Evolutionary conservation across 1,284 basidiomycete species (phyloP).

Genomic region (Paramarasmius palmivorus): DNA sequence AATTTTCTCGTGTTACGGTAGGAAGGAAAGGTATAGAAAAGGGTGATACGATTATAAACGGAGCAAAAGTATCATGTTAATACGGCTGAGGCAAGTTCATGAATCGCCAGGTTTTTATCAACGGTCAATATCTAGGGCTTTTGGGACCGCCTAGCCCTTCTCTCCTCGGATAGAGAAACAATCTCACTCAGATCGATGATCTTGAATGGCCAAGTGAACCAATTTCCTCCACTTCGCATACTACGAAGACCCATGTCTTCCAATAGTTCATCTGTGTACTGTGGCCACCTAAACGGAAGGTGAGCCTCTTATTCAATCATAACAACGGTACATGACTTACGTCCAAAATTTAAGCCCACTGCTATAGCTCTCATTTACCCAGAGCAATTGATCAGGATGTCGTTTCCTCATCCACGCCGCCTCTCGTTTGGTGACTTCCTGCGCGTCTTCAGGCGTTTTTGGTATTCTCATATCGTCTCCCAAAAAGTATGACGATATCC

Average conservation of each 20-base stretch:
- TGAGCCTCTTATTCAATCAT: constrained; percentile 1
- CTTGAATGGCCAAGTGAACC: constrained; percentile 61
- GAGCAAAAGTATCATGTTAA: too few relatives aligned
- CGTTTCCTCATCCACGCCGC: constrained; percentile 52
- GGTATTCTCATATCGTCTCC: constrained; percentile 48
- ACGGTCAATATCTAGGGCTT: too few relatives aligned
- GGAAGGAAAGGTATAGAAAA: too few relatives aligned
- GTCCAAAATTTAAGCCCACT: constrained; percentile 44
- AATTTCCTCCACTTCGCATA: constrained; percentile 57
- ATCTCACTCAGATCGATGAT: constrained; percentile 51
- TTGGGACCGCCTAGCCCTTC: constrained; percentile 18
- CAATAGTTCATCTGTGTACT: constrained; percentile 52
- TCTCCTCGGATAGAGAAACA: constrained; percentile 44
- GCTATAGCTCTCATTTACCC: constrained; percentile 48
- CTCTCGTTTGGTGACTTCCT: constrained; percentile 37
- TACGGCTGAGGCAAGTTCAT: too few relatives aligned
- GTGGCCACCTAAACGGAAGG: constrained; percentile 52
- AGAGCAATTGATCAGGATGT: constrained; percentile 45
- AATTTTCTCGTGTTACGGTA: too few relatives aligned
- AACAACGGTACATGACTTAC: constrained; percentile 27
- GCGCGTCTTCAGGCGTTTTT: constrained; percentile 41
- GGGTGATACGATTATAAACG: too few relatives aligned
- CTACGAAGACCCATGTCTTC: constrained; percentile 55
- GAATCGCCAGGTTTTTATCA: too few relatives aligned
- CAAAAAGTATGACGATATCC: constrained; percentile 66